These are phyloP conservation scores for Saprolegnia diclina DNA, from an alignment of 352 stramenopile species.

Conservation along the genomic window DNA sequence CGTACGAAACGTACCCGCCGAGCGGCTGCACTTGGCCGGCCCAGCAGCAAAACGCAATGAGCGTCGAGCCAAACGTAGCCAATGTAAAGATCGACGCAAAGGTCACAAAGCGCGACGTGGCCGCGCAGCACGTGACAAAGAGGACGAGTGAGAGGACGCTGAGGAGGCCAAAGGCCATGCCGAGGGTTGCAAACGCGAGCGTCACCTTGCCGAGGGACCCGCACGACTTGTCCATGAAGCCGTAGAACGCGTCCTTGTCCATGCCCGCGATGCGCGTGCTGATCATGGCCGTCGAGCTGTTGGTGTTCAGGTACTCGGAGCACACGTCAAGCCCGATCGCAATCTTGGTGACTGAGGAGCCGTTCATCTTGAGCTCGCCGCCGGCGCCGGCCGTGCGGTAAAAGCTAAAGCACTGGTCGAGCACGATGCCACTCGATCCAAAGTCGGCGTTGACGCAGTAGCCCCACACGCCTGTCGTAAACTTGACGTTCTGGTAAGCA, in stretches of 20 bases:
- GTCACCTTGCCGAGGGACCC: conserved; percentile 10
- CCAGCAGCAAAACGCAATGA: conserved; percentile 16
- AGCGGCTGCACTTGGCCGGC: not conserved
- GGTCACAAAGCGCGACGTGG: conserved; percentile 1
- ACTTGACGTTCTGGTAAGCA: conserved; percentile 1
- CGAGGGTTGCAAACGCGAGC: conserved; percentile 6
- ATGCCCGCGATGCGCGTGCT: not conserved
- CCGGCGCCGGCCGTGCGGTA: not conserved
- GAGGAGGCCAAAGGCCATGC: conserved; percentile 1
- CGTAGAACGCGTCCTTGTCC: not conserved
- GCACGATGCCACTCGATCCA: not conserved
- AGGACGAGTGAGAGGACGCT: not conserved
- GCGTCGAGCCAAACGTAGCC: not conserved
- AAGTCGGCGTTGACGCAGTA: conserved; percentile 26
- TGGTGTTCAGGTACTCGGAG: not conserved
- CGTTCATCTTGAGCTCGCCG: conserved; percentile 11
- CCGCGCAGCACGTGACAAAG: conserved; percentile 12
- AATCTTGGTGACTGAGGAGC: not conserved
- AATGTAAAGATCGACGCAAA: not conserved
- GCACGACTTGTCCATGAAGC: conserved; percentile 12
- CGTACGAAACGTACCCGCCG: not conserved
- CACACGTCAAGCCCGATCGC: not conserved
- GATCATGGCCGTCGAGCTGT: not conserved
- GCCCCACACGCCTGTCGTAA: conserved; percentile 18
- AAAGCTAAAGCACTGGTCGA: conserved; percentile 26